Evolutionary conservation across 2,329 filamentous ascomycete genomes (phyloP), one percentile per base, ranked within the genome.

Genomic region (Boeremia lycopersici): DNA sequence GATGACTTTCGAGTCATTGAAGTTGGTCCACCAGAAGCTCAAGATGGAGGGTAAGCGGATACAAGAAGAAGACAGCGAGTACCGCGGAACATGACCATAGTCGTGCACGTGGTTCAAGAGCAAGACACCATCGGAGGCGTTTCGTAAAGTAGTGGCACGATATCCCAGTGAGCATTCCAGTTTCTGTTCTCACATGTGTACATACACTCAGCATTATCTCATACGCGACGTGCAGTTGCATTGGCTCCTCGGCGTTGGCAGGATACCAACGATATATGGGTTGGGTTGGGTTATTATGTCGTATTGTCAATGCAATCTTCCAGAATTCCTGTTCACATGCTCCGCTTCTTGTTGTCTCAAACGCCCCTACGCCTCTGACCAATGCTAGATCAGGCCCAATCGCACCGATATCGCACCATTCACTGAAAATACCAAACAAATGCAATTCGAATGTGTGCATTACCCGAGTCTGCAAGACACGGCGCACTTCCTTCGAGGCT

Each of bases 1-100:
- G 89, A 82, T 98, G 71, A 98, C 93, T 11, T 99, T 96, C 71
- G 95, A 99, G 77, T 95, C 89, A 62, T 73, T 89, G 62, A 82
- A 82, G 56, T 72, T 78, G 13, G 79, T 86, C 49, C 78, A 79
- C 45, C 77, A 71, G 39, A 71, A 76, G 49, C 62, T 85, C 50
- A 84, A 86, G 66, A 77, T 79, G 53, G 82, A 85, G 67, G 84
- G 82, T 11, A 57, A 64, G 35, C 61, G 64, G 30, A 62, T 72
- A 57, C 53, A 57, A 48, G 52, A 59, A 48, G 44, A 63, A n/a
- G 54, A 46, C 8, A 53, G 46, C 49, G 53, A 43, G 46, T 45
- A 48, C n/a, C 23, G 31, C 30, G 12, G 35, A 17, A 25, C 28
- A 36, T 48, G 35, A 47, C 40, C 38, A 42, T 26, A 13, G 13